Base-by-base conservation (phyloP, 495 filamentous ascomycete genomes). In the Tuber calosporum region DNA sequence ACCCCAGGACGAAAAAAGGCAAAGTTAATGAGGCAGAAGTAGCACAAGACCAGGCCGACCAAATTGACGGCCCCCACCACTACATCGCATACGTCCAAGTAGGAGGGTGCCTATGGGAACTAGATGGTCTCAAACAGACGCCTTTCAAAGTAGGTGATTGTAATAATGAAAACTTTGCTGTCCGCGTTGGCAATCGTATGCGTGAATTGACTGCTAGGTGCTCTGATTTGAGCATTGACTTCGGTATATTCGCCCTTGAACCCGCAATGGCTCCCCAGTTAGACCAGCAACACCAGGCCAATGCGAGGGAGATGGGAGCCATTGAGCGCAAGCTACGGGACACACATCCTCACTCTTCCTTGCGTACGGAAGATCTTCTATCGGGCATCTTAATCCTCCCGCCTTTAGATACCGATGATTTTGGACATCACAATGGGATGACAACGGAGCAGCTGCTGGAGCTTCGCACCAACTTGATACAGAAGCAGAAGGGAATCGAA, bases 1-100 rank as follows among this genome's bases (percentile, higher is more conserved):
- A 34, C 8, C 77, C 75, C 13, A 83, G 75, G 70, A 80, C 72
- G 43, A 80, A 77, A 69, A 82, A 74, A 42, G 41, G 58, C 39
- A 81, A 72, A 34, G 66, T 43, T 19, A 71, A 67, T 20, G 72
- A 75, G 13, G 81, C 82, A 26, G 81, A 70, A 1, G 78, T 81
- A 11, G 82, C 84, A 45, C 83, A 84, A 17, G 81, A 83, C 19
- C 82, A 87, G 9, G 84, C 84, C 75, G 53, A 62, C 26, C 53
- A 62, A 62, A 62, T 62, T 15, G 26, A 62, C 13, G 53, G 53
- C 1, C 53, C 53, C 34, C 95, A 90, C 77, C 95, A 99, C 79
- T 99, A 94, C 81, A 91, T 96, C 75, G 93, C 93, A 5, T 97
- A 92, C 79, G 90, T 97, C 66, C 93, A 94, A 19, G 86, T 90